A percentile compares a stretch with the other conserved stretches of the same genome.
phyloP scores from a whole-genome alignment of 805 yeast genomes.

The Ogataea philodendri region DNA sequence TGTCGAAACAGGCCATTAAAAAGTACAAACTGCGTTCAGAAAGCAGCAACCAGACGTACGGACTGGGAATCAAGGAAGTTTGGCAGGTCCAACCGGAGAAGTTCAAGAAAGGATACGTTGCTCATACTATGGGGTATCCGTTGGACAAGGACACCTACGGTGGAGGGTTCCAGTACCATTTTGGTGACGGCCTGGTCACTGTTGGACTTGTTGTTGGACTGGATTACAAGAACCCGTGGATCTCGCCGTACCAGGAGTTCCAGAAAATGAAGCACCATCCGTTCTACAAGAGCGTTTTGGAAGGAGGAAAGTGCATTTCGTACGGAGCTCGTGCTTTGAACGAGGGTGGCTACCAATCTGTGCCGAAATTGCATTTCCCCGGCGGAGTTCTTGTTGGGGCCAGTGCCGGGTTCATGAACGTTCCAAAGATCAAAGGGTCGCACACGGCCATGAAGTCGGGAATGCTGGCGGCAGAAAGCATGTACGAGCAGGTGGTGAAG shows the following conservation, averaged over 20 bases:
- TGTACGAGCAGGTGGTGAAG: slow-evolving; percentile 49
- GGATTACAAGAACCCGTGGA: slow-evolving; percentile 91
- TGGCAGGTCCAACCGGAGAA: slow-evolving; percentile 91
- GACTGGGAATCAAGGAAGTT: slow-evolving; percentile 92
- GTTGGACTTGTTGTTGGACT: slow-evolving; percentile 94
- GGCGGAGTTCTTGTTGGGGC: slow-evolving; percentile 97
- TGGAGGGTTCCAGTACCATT: slow-evolving; percentile 96
- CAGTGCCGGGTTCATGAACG: slow-evolving; percentile 95
- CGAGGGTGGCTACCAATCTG: slow-evolving; percentile 95
- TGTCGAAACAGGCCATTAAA: slow-evolving; percentile 72
- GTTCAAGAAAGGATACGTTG: slow-evolving; percentile 75
- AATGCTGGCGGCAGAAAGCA: slow-evolving; percentile 87
- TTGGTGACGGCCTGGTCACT: slow-evolving; percentile 87
- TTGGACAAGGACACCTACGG: slow-evolving; percentile 74
- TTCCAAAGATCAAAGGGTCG: slow-evolving; percentile 95
- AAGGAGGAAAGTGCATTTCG: slow-evolving; percentile 89
- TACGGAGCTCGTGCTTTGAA: slow-evolving; percentile 96
- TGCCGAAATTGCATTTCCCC: slow-evolving; percentile 88
- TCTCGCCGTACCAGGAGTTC: slow-evolving; percentile 94
- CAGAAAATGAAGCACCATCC: slow-evolving; percentile 94
- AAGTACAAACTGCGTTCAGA: slow-evolving; percentile 66
- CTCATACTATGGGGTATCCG: slow-evolving; percentile 91
- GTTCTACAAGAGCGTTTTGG: slow-evolving; percentile 65
- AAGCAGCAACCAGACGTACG: slow-evolving; percentile 82
- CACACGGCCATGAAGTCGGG: slow-evolving; percentile 98